Base-by-base conservation (phyloP, 306 rosid genomes). In the Castanopsis chinensis region DNA sequence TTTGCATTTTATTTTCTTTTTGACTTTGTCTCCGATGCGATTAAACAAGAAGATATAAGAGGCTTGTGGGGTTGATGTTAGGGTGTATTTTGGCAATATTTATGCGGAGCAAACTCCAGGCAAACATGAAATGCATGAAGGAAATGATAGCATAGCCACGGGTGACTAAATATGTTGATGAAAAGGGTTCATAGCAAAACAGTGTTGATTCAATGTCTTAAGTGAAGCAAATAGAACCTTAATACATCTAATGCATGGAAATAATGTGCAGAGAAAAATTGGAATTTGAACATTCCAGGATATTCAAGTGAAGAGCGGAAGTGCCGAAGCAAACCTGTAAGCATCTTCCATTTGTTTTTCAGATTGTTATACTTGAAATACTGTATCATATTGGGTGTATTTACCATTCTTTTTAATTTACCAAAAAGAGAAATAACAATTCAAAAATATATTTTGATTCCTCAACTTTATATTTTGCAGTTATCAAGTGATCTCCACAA, bases 251-350 rank as follows among this genome's bases (percentile, higher is more conserved):
- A 63, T 81, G 86, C 74, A 33, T 73, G 2, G 27, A 82, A 81
- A 60, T 71, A 78, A 52, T 75, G 27, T 86, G 86, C 98, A 96
- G 99, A 96, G 88, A 91, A 91, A 80, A 91, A 91, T 80, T 96
- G 96, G 93, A 83, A 87, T 69, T 79, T 91, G 88, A 87, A 87
- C n/a, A 53, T 96, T 85, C 96, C 99, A 1, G 98, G 94, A 76
- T 96, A 91, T 86, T 90, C 97, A 63, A 90, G 88, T 78, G 98
- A 96, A 78, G 98, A 93, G 79, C 83, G 87, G 88, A 96, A 90
- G 89, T 9, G 72, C 83, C 93, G 85, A 74, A 89, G 80, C 82
- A 93, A 81, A 87, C 80, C 87, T 72, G 98, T 93, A 81, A 88
- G 99, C 69, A 71, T 73, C 45, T 10, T 37, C 14, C 52, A 33